A percentile compares a stretch with the other conserved stretches of the same genome.
These are phyloP conservation scores for Onygena corvina DNA, from an alignment of 2,329 filamentous ascomycete genomes.

Conservation along the genomic window DNA sequence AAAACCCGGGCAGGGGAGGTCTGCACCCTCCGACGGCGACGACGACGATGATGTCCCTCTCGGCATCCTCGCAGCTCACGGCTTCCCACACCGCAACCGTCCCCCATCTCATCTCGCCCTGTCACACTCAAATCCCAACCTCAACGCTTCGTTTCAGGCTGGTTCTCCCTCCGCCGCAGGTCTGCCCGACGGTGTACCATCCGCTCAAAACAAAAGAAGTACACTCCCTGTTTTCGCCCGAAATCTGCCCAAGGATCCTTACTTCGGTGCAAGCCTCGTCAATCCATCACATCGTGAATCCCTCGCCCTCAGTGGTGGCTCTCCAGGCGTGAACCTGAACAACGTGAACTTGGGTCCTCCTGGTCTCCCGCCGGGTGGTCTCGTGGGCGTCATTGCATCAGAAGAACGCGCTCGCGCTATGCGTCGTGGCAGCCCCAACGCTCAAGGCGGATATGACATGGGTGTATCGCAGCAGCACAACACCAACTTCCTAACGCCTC, in stretches of 20 bases:
- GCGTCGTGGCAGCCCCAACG: constrained; percentile 64
- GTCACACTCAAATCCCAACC: constrained; percentile 59
- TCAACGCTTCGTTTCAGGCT: constrained; percentile 46
- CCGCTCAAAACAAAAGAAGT: constrained; percentile 28
- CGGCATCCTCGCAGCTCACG: constrained; percentile 75
- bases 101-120: constrained; percentile 56
- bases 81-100: constrained; percentile 67
- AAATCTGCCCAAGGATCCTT: constrained; percentile 72
- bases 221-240: constrained; percentile 71
- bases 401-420: constrained; percentile 70
- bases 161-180: constrained; percentile 48
- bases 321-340: constrained; percentile 28
- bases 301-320: constrained; percentile 54
- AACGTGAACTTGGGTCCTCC: constrained; percentile 22
- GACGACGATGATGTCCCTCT: constrained; percentile 82
- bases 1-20: constrained; percentile 20
- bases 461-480: constrained; percentile 8
- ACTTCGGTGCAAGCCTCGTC: constrained; percentile 65
- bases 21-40: constrained; percentile 43
- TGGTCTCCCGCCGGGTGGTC: constrained; percentile 54
- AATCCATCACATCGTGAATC: constrained; percentile 62
- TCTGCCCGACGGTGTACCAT: constrained; percentile 33
- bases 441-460: constrained; percentile 33
- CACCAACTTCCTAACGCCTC: neutral
- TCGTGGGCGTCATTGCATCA: constrained; percentile 76